Conservation (phyloP, 1,284 basidiomycete species). For the Cryptococcus hybrid region DNA sequence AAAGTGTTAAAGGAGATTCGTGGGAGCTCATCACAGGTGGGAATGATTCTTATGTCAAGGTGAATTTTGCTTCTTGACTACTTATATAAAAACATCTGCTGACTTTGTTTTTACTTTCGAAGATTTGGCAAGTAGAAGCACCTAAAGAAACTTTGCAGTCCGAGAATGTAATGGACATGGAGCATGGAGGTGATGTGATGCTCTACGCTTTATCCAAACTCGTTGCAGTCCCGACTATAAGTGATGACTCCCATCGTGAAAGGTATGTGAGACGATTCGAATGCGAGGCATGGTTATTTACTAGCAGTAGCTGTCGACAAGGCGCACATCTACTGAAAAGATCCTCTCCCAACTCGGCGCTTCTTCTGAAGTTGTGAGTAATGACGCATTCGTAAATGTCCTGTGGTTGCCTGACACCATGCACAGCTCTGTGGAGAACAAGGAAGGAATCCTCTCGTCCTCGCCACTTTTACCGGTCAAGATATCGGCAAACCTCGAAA, state of each 20-base stretch:
- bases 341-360: slow-evolving; percentile 83
- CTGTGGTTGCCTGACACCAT: not conserved
- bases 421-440: slow-evolving; percentile 50
- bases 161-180: slow-evolving; percentile 25
- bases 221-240: slow-evolving; percentile 81
- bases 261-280: slow-evolving; percentile 50
- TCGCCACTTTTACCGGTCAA: slow-evolving; percentile 74
- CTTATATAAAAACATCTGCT: not conserved
- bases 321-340: slow-evolving; percentile 87
- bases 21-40: slow-evolving; percentile 71
- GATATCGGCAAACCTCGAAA: slow-evolving; percentile 53
- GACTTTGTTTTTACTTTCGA: not conserved
- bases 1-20: slow-evolving; percentile 16
- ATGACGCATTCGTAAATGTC: not conserved
- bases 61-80: slow-evolving; percentile 32
- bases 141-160: slow-evolving; percentile 9
- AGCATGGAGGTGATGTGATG: slow-evolving; percentile 52
- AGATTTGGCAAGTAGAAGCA: slow-evolving; percentile 30
- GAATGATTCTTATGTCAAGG: slow-evolving; percentile 80
- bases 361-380: slow-evolving; percentile 65
- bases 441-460: slow-evolving; percentile 75
- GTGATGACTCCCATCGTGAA: slow-evolving; percentile 69
- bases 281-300: not conserved
- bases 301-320: slow-evolving; percentile 63
- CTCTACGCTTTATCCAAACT: slow-evolving; percentile 75